Evolutionary conservation across 441 rosid genomes (phyloP).

Genomic region (Syzygium syzygioides): DNA sequence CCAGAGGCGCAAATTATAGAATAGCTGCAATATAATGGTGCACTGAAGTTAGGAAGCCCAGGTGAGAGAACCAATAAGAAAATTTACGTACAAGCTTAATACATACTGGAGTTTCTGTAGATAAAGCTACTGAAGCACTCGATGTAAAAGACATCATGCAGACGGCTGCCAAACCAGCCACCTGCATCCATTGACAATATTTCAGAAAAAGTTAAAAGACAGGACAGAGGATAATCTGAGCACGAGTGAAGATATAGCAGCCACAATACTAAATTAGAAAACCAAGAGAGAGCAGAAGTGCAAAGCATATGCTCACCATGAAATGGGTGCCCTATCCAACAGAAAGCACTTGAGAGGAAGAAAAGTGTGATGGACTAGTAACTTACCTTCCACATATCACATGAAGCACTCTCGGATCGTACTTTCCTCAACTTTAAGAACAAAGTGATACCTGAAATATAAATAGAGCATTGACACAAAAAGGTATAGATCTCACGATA

Average conservation of each 20-base stretch:
- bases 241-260: background rate
- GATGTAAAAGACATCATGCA: constrained; percentile 46
- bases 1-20: constrained; percentile 41
- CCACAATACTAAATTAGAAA: background rate
- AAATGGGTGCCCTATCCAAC: background rate
- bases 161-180: constrained; percentile 48
- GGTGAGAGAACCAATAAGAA: background rate
- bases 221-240: background rate
- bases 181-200: constrained; percentile 24
- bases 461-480: background rate
- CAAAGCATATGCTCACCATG: background rate
- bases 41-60: background rate
- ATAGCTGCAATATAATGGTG: constrained; percentile 32
- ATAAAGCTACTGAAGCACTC: constrained; percentile 42
- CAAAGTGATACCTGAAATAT: constrained; percentile 33
- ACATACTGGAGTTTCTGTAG: constrained; percentile 43
- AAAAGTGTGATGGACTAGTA: background rate
- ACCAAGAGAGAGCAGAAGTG: background rate
- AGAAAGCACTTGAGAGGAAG: background rate
- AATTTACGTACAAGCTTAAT: background rate
- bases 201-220: background rate
- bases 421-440: constrained; percentile 39
- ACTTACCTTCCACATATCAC: constrained; percentile 57
- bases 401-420: constrained; percentile 43
- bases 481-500: background rate